phyloP scores from a whole-genome alignment of 2,329 filamentous ascomycete species.

The Amphichorda felina region DNA sequence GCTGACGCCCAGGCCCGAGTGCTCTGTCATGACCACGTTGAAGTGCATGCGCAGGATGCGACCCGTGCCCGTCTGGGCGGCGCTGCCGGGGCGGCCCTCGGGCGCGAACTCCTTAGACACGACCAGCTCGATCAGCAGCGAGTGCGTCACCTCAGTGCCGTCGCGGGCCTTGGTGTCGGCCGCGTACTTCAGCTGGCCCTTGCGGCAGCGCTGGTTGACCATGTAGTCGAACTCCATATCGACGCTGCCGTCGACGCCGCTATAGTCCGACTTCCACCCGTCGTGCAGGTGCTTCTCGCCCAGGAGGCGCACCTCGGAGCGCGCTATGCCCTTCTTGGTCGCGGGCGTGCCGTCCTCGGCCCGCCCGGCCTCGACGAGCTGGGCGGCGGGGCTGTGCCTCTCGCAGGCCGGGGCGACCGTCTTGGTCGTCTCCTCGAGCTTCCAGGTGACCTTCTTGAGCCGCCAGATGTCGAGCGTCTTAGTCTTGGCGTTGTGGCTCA shows the following conservation, averaged over 20 bases:
- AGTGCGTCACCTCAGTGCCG: slow-evolving; percentile 71
- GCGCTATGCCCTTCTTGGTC: slow-evolving; percentile 50
- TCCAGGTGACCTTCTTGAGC: slow-evolving; percentile 84
- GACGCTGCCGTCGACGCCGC: slow-evolving; percentile 40
- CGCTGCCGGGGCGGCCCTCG: slow-evolving; percentile 52
- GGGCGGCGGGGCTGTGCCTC: slow-evolving; percentile 43
- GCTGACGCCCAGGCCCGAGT: slow-evolving; percentile 76
- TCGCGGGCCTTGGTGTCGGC: slow-evolving; percentile 68
- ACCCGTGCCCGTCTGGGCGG: slow-evolving; percentile 80
- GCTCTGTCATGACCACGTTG: slow-evolving; percentile 68
- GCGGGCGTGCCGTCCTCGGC: background rate
- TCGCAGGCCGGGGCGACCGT: slow-evolving; percentile 69
- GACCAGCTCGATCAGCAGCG: slow-evolving; percentile 83
- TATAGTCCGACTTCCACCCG: slow-evolving; percentile 76
- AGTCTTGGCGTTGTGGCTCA: slow-evolving; percentile 53
- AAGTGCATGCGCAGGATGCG: slow-evolving; percentile 91
- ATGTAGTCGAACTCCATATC: slow-evolving; percentile 62
- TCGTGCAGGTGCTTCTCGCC: slow-evolving; percentile 71
- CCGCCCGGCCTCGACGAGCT: background rate
- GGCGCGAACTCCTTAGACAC: slow-evolving; percentile 83
- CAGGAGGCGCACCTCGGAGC: slow-evolving; percentile 66
- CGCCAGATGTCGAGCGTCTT: slow-evolving; percentile 74
- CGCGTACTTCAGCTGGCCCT: slow-evolving; percentile 46
- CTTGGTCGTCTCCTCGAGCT: slow-evolving; percentile 78
- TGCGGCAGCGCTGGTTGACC: slow-evolving; percentile 16